These are phyloP conservation scores for Chlorella sp. DNA, from an alignment of 139 green algal species.

Conservation along the genomic window DNA sequence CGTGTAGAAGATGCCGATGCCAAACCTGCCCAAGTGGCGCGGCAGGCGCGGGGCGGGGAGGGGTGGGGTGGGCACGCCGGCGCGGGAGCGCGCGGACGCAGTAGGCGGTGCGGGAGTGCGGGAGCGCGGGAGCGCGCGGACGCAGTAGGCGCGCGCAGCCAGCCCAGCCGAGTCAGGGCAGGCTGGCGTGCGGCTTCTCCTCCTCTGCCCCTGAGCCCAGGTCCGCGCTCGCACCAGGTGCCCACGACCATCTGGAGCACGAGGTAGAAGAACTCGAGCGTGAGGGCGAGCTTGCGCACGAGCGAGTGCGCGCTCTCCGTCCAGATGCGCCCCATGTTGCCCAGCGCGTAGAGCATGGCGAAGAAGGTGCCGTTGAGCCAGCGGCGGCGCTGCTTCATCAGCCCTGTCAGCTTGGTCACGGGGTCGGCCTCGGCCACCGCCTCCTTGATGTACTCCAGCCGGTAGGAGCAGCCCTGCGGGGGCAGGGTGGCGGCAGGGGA, in stretches of 20 bases:
- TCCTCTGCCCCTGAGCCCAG: background rate
- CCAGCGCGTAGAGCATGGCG: conserved; percentile 46
- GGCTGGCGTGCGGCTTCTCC: background rate
- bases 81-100: too few species aligned
- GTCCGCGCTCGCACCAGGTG: conserved; percentile 17
- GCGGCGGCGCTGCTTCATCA: conserved; percentile 51
- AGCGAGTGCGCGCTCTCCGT: conserved; percentile 35
- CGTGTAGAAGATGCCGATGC: conserved; percentile 43
- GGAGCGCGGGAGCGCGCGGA: background rate
- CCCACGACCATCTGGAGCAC: conserved; percentile 23
- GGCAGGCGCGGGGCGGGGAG: background rate
- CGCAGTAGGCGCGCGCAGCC: too few species aligned
- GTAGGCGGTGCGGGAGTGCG: background rate
- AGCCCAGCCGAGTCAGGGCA: background rate
- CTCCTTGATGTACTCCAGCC: conserved; percentile 50
- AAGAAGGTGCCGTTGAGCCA: conserved; percentile 55
- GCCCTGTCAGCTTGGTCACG: conserved; percentile 39
- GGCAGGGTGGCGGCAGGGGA: background rate
- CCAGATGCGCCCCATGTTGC: conserved; percentile 47
- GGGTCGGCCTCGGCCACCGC: conserved; percentile 46
- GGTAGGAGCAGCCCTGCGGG: conserved; percentile 21
- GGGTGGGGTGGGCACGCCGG: background rate
- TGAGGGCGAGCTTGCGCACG: conserved; percentile 19
- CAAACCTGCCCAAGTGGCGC: conserved; percentile 15
- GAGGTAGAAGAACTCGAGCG: conserved; percentile 27